phyloP scores from a whole-genome alignment of 1,139 yeast genomes.

The Magnusiomyces suaveolens region DNA sequence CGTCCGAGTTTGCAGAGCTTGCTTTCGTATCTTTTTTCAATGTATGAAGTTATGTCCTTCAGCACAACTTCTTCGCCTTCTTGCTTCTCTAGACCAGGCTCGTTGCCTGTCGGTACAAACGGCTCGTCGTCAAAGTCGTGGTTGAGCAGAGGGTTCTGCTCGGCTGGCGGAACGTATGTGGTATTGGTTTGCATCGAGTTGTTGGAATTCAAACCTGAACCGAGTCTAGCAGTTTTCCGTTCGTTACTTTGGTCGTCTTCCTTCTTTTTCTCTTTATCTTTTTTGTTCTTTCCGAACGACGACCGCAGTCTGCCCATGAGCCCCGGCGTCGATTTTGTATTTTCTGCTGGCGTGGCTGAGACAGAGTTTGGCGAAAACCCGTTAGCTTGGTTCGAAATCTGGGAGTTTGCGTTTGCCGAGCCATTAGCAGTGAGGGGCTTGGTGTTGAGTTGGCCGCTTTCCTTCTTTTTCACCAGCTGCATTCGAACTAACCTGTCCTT shows the following conservation, averaged over 20 bases:
- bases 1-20: not conserved
- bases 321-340: slow-evolving; percentile 6
- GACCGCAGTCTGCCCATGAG: slow-evolving; percentile 30
- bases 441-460: not conserved
- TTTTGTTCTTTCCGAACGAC: slow-evolving; percentile 25
- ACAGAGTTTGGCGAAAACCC: not conserved
- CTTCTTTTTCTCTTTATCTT: slow-evolving; percentile 15
- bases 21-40: not conserved
- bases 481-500: slow-evolving; percentile 13
- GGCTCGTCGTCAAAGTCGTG: not conserved
- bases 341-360: not conserved
- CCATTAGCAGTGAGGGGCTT: not conserved
- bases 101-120: not conserved
- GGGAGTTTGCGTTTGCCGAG: not conserved
- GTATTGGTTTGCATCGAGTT: no score
- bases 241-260: not conserved
- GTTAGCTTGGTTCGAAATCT: no score
- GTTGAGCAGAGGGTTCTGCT: not conserved
- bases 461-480: not conserved
- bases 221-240: not conserved
- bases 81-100: not conserved
- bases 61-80: slow-evolving; percentile 6
- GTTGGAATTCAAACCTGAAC: not conserved
- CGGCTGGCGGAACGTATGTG: not conserved
- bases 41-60: not conserved